Evolutionary conservation across 345 rosid genomes (phyloP), one percentile per base, ranked within the genome.

Genomic region (Mallotus nudiflorus): DNA sequence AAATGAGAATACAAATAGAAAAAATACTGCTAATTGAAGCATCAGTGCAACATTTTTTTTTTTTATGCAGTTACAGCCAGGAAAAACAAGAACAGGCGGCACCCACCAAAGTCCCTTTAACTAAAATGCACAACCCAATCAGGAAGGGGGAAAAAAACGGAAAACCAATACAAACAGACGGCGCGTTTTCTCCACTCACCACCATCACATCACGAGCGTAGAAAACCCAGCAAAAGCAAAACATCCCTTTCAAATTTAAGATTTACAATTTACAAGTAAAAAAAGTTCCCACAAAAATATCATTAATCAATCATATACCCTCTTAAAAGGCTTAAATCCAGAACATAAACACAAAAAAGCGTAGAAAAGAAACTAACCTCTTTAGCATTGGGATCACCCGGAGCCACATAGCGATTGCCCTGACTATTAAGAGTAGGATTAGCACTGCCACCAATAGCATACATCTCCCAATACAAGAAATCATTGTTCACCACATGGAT

Each of bases 401-500:
- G 98, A 19, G 99, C 99, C 0, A 83, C 81, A 74, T 91, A 96
- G 24, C 98, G 95, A 69, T 96, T 96, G 39, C 99, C 99, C 77
- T 96, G 97, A 74, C 98, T 96, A 35, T 92, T 92, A 16, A 92
- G 91, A 2, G 99, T 92, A 19, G 98, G 99, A 33, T 73, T 91
- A 0, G 92, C 98, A 68, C 99, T 96, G 6, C 99, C 98, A 3
- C 99, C 99, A 24, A 96, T 92, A 0, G 99, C 99, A 63, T 96
- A 92, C 98, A 96, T 96, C 78, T 92, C 80, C 99, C 99, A 96
- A 0, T 81, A 81, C 0, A 91, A 87, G 55, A 91, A 96, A 71
- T 91, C 96, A 45, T 96, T 96, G 45, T 96, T 96, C 37, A 88
- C 99, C 8, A 96, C 96, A n/a, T 96, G 99, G 37, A 92, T 92